Conservation (phyloP, 2,329 filamentous ascomycete species). For the Fusarium cyanostomum region DNA sequence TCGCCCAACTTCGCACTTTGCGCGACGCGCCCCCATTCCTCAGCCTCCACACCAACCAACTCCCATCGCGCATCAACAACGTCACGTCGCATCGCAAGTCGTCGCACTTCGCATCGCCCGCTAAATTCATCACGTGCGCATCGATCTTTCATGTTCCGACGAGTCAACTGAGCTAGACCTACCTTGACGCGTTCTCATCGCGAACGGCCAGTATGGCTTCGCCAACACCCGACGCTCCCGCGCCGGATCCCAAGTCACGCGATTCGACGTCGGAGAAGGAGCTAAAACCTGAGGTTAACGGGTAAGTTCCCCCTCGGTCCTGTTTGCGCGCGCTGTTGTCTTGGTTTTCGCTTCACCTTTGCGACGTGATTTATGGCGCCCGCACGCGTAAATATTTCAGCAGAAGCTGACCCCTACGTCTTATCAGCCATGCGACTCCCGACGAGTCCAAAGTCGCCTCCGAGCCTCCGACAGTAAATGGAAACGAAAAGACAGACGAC, state of each 20-base stretch:
- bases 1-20: constrained; percentile 17
- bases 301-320: constrained; percentile 46
- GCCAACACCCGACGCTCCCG: constrained; percentile 53
- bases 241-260: constrained; percentile 59
- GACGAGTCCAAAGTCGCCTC: constrained; percentile 31
- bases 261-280: constrained; percentile 44
- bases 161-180: constrained; percentile 42
- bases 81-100: constrained; percentile 9
- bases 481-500: constrained; percentile 36
- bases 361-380: constrained; percentile 3
- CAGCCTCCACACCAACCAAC: constrained; percentile 23
- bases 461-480: constrained; percentile 41
- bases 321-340: constrained; percentile 14
- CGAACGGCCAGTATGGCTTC: constrained; percentile 65
- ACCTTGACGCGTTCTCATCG: constrained; percentile 44
- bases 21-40: constrained; percentile 40
- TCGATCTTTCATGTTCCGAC: constrained; percentile 51
- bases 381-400: constrained; percentile 8
- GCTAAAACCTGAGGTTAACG: constrained; percentile 49
- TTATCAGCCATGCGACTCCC: constrained; percentile 43
- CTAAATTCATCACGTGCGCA: constrained; percentile 11
- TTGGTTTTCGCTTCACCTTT: constrained; percentile 21
- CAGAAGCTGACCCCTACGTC: constrained; percentile 41
- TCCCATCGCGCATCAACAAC: constrained; percentile 26
- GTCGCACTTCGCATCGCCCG: constrained; percentile 6